A percentile compares a stretch with the other conserved stretches of the same genome.
Conservation (phyloP, 257 asterid species). For the Scutellaria barbata region DNA sequence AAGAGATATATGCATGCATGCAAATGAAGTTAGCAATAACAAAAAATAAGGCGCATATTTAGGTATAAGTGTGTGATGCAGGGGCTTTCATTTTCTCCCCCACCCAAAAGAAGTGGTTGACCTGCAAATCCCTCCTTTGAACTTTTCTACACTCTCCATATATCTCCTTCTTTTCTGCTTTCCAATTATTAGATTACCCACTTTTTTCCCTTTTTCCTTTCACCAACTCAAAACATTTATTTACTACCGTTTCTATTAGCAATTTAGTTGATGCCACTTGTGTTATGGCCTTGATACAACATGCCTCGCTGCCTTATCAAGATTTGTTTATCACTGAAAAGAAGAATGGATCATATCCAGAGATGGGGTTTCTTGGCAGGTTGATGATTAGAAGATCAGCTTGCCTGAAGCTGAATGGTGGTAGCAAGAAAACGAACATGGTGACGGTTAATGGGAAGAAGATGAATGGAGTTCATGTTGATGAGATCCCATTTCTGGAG, state of each 20-base stretch:
- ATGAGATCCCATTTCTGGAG: constrained; percentile 33
- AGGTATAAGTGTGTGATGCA: constrained; percentile 18
- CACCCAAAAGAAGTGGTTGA: constrained; percentile 42
- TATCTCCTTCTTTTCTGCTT: constrained; percentile 27
- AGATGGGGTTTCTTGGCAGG: not conserved
- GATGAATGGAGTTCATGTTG: constrained; percentile 61
- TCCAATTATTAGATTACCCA: constrained; percentile 37
- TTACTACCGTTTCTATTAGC: not conserved
- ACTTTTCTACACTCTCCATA: not conserved
- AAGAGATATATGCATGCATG: not conserved
- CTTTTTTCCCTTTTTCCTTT: constrained; percentile 9
- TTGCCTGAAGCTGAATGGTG: constrained; percentile 43
- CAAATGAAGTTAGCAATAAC: not conserved
- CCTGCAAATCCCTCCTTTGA: constrained; percentile 39
- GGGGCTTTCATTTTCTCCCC: constrained; percentile 24
- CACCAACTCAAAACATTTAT: no score
- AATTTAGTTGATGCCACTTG: not conserved
- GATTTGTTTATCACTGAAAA: no score
- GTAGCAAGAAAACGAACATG: constrained; percentile 32
- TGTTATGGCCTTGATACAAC: constrained; percentile 34
- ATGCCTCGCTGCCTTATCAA: not conserved
- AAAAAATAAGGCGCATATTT: not conserved
- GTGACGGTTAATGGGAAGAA: constrained; percentile 61
- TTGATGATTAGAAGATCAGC: not conserved
- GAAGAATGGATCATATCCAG: not conserved